phyloP scores from a whole-genome alignment of 768 basidiomycete species.

The Lactarius deliciosus region DNA sequence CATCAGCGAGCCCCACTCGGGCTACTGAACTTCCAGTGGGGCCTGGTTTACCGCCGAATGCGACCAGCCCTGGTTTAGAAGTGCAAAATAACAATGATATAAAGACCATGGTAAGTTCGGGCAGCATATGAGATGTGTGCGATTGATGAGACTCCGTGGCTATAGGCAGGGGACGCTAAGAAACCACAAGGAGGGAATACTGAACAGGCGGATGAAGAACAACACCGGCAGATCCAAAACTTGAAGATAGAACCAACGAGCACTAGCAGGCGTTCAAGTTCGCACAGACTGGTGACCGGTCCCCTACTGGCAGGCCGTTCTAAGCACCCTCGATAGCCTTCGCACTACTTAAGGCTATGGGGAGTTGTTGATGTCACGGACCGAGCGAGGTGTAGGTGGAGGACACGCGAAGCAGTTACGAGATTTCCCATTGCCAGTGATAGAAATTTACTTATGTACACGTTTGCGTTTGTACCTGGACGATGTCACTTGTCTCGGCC shows the following conservation, averaged over 20 bases:
- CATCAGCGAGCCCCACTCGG: too few relatives aligned
- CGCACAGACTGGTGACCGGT: too few relatives aligned
- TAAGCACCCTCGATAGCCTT: too few relatives aligned
- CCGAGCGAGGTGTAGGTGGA: background rate
- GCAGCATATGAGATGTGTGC: background rate
- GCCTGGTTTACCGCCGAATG: background rate
- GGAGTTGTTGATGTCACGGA: background rate
- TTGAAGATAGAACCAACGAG: too few relatives aligned
- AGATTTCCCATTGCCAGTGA: too few relatives aligned
- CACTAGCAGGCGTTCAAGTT: too few relatives aligned
- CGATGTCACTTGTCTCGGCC: too few relatives aligned
- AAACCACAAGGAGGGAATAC: background rate
- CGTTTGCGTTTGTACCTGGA: too few relatives aligned
- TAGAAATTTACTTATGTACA: too few relatives aligned
- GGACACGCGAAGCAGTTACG: background rate
- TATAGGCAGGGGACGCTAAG: background rate
- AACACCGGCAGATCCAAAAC: background rate
- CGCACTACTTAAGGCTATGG: too few relatives aligned
- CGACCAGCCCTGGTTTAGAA: background rate
- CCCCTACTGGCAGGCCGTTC: too few relatives aligned
- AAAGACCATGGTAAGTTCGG: background rate
- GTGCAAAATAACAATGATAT: background rate
- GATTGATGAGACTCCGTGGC: background rate
- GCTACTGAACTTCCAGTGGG: background rate
- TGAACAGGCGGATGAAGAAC: conserved; percentile 6